Evolutionary conservation across 106 monocot species (phyloP).

Genomic region (Dendrobium catenatum): DNA sequence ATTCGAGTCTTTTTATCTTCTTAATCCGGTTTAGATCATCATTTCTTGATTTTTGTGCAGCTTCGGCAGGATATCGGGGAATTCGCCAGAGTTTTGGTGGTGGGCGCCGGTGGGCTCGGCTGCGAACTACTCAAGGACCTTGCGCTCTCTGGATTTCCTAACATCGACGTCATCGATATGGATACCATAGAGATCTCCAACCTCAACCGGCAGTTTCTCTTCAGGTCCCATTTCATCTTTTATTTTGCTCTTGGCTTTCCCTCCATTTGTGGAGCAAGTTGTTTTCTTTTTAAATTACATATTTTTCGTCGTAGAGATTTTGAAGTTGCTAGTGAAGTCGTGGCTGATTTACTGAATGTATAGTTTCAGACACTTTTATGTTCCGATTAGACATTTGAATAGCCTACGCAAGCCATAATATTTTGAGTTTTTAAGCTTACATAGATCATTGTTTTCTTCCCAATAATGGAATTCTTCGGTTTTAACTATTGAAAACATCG

Average conservation of each 20-base stretch:
- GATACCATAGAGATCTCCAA: constrained; percentile 99
- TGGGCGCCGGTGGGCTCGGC: constrained; percentile 95
- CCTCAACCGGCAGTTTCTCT: constrained; percentile 98
- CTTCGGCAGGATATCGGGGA: constrained; percentile 74
- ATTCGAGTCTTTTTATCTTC: not conserved
- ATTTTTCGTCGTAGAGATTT: not conserved
- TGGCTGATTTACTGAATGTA: no score
- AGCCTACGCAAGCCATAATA: not conserved
- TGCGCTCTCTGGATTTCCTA: constrained; percentile 79
- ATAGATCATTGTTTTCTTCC: not conserved
- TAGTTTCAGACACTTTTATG: not conserved
- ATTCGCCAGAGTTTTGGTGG: constrained; percentile 71
- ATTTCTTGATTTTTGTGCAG: constrained; percentile 20
- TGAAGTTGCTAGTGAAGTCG: not conserved
- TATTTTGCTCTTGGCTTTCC: not conserved
- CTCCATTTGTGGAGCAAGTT: not conserved
- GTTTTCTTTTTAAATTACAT: not conserved
- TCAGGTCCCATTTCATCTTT: constrained; percentile 46
- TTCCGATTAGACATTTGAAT: not conserved
- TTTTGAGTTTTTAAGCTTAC: not conserved
- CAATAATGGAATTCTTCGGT: not conserved
- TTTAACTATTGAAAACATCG: not conserved
- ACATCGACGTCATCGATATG: constrained; percentile 96
- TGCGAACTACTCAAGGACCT: constrained; percentile 98
- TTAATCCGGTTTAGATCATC: not conserved